These are phyloP conservation scores for Tetracladium setigerum DNA, from an alignment of 495 filamentous ascomycete genomes.

Conservation along the genomic window DNA sequence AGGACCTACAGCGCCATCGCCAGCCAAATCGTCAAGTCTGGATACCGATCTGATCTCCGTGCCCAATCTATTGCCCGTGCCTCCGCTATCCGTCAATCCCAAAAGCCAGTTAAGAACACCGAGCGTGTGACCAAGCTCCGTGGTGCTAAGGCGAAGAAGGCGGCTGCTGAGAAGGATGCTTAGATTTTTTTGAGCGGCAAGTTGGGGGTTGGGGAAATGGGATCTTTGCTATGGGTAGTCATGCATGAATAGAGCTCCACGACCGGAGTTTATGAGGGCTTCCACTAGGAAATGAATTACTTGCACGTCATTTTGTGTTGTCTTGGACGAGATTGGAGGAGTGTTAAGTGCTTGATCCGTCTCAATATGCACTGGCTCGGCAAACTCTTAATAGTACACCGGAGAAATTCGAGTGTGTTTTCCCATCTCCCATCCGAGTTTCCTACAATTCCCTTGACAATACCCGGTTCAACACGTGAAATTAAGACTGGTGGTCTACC, in stretches of 20 bases:
- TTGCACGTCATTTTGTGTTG: too few species aligned
- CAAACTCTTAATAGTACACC: too few species aligned
- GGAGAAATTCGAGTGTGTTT: too few species aligned
- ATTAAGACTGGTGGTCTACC: too few species aligned
- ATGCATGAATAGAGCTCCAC: slow-evolving; percentile 17
- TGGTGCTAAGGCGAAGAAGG: slow-evolving; percentile 75
- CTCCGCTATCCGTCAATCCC: slow-evolving; percentile 73
- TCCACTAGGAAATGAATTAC: too few species aligned
- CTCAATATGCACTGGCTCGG: too few species aligned
- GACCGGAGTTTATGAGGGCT: slow-evolving; percentile 10
- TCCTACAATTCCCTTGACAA: too few species aligned
- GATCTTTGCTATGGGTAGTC: slow-evolving; percentile 11
- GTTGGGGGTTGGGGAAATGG: slow-evolving; percentile 8
- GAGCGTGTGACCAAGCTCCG: slow-evolving; percentile 67
- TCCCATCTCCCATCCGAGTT: too few species aligned
- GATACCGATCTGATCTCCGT: slow-evolving; percentile 83
- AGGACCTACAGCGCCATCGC: slow-evolving; percentile 88
- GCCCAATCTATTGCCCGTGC: slow-evolving; percentile 81
- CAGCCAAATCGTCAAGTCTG: slow-evolving; percentile 67
- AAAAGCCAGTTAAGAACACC: slow-evolving; percentile 68
- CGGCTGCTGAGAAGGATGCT: slow-evolving; percentile 33
- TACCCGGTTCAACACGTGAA: too few species aligned
- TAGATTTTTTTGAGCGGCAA: too few species aligned
- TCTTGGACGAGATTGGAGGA: too few species aligned
- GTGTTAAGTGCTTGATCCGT: too few species aligned